A percentile compares a stretch with the other conserved stretches of the same genome.
These are phyloP conservation scores for Monosporozyma siamensis DNA, from an alignment of 805 yeast species.

Conservation along the genomic window DNA sequence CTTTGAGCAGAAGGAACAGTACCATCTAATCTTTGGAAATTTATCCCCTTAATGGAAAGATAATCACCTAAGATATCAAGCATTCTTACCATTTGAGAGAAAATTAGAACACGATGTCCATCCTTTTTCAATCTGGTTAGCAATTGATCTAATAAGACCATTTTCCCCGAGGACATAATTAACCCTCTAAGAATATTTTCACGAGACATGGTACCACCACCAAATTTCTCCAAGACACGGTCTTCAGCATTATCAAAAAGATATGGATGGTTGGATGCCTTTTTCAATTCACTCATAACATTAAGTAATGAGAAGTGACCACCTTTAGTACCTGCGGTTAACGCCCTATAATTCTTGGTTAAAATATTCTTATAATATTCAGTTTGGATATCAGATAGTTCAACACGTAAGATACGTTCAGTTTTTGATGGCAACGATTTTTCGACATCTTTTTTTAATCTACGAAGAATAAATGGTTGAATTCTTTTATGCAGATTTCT, in stretches of 20 bases:
- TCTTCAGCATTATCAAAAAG: slow-evolving; percentile 89
- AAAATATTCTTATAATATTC: slow-evolving; percentile 89
- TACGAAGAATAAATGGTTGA: slow-evolving; percentile 85
- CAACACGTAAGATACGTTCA: slow-evolving; percentile 91
- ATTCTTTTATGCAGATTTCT: slow-evolving; percentile 74
- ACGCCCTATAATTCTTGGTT: slow-evolving; percentile 84
- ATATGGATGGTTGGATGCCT: slow-evolving; percentile 96
- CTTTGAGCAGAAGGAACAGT: slow-evolving; percentile 91
- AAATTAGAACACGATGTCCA: slow-evolving; percentile 92
- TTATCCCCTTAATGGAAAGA: slow-evolving; percentile 72
- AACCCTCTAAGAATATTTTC: slow-evolving; percentile 81
- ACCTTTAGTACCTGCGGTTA: slow-evolving; percentile 73
- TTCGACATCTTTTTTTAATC: slow-evolving; percentile 95
- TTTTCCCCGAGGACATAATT: slow-evolving; percentile 96
- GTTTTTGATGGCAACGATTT: slow-evolving; percentile 93
- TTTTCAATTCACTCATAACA: slow-evolving; percentile 90
- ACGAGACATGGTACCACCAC: slow-evolving; percentile 47
- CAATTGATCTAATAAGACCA: slow-evolving; percentile 89
- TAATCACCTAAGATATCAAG: slow-evolving; percentile 93
- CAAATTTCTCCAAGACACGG: slow-evolving; percentile 59
- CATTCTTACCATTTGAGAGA: slow-evolving; percentile 96
- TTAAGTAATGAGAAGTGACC: slow-evolving; percentile 77
- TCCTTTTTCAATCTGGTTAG: slow-evolving; percentile 77
- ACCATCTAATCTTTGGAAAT: slow-evolving; percentile 92
- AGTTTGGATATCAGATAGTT: slow-evolving; percentile 88